Base-by-base conservation (phyloP, 139 green algal species). In the Bryopsis sp. region DNA sequence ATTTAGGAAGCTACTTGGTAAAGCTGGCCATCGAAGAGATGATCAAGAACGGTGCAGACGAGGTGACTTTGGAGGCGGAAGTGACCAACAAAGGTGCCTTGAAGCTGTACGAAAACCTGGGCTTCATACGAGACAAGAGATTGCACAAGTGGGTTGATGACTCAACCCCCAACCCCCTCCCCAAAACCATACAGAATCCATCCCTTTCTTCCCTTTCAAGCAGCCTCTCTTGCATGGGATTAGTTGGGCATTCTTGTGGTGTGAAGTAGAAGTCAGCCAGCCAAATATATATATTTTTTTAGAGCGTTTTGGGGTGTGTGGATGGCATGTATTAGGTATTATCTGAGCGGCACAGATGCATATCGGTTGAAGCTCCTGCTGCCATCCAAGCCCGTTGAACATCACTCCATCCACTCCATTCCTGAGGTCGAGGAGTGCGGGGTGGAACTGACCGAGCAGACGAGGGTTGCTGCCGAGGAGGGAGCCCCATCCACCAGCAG, bases 41-140 rank as follows among this genome's bases (percentile, higher is more conserved):
- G 90, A 74, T 82, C 1, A 57, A 38, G 0, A 69, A 67, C 2
- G 81, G 82, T 0, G 82, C 73, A 65, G 84, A 91, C 28, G 89
- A 97, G 85, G 87, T 99, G 54, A 83, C 88, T 4, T 76, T 99
- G 58, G 94, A 99, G 79, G 95, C 93, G 1, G 94, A 99, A 84
- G 89, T 91, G 24, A 89, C 77, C 48, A 99, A 99, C 79, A 72
- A 35, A 2, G 94, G 86, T 4, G 94, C 94, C 22, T 78, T 99
- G 8, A 74, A 78, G 4, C 83, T 99, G 63, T 99, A 99, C 81
- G 67, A 90, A 47, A 83, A 82, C 24, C 84, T 99, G 35, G 94
- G 94, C n/a, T 99, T 99, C 66, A 83, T 99, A n/a, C 73, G 91
- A 0, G 94, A 97, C 74, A 99, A 99, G 81, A 79, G 90, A 0